phyloP scores from a whole-genome alignment of 345 rosid genomes.

The Eucalyptus curtisii region DNA sequence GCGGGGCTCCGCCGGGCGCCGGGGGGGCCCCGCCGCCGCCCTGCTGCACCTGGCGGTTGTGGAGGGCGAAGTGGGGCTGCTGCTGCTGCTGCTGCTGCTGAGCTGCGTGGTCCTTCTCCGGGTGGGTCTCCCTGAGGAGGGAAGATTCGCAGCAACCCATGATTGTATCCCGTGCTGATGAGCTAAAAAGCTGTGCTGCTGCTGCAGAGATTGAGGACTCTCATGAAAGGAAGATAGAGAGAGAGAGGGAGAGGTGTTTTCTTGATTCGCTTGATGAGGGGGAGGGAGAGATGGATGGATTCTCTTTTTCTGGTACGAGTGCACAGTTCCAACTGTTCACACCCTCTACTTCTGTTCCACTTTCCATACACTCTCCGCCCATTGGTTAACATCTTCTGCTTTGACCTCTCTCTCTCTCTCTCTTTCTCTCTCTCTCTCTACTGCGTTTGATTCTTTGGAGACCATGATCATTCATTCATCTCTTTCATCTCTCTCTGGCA shows the following conservation, averaged over 20 bases:
- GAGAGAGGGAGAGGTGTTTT: background rate
- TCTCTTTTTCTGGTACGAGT: background rate
- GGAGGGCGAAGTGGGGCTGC: slow-evolving; percentile 1
- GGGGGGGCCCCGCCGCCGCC: background rate
- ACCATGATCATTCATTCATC: background rate
- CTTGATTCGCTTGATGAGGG: background rate
- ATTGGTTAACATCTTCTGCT: background rate
- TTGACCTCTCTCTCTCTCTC: background rate
- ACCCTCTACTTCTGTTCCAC: background rate
- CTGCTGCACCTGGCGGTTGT: background rate
- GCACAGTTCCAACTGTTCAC: background rate
- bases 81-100: background rate
- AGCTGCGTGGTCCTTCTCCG: slow-evolving; percentile 12
- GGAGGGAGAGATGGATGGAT: background rate
- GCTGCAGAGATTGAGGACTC: background rate
- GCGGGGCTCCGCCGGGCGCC: slow-evolving; percentile 9
- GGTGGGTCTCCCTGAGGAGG: slow-evolving; percentile 22
- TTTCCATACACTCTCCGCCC: background rate
- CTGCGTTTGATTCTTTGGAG: background rate
- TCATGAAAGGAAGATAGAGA: background rate
- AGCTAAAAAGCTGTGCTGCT: background rate
- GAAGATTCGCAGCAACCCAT: slow-evolving; percentile 42
- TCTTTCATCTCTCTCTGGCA: background rate
- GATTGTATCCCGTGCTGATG: background rate
- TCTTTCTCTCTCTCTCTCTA: background rate